These are phyloP conservation scores for Vaccinium vitisidaea DNA, from an alignment of 148 eudicot genomes.

Conservation along the genomic window DNA sequence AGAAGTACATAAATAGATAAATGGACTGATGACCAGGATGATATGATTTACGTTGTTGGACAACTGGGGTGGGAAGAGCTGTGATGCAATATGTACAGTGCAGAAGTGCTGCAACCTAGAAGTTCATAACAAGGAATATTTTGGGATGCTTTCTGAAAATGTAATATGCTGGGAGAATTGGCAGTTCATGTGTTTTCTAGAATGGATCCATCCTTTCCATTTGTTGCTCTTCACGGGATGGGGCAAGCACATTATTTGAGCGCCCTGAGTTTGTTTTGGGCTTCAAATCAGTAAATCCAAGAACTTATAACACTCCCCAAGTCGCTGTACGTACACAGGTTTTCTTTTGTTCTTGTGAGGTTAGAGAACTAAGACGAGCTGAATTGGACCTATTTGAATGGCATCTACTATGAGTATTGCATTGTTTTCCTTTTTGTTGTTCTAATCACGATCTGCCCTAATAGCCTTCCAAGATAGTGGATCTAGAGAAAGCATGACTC, in stretches of 20 bases:
- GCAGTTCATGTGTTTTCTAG: not conserved
- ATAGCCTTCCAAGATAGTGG: not conserved
- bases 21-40: not conserved
- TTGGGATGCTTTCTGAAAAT: not conserved
- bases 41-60: not conserved
- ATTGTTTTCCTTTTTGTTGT: not conserved
- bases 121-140: not conserved
- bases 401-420: not conserved
- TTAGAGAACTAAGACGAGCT: not conserved
- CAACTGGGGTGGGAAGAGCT: not conserved
- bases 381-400: not conserved
- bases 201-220: not conserved
- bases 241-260: not conserved
- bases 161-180: not conserved
- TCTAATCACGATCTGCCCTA: not conserved
- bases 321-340: not conserved
- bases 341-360: not conserved
- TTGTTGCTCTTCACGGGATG: not conserved
- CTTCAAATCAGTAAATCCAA: not conserved
- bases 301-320: not conserved
- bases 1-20: not conserved
- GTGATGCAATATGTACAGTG: not conserved
- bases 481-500: constrained; percentile 6
- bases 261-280: not conserved
- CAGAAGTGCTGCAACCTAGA: not conserved